phyloP scores from a whole-genome alignment of 2,329 filamentous ascomycete genomes.

The Lasiodiplodia hormozganensis region DNA sequence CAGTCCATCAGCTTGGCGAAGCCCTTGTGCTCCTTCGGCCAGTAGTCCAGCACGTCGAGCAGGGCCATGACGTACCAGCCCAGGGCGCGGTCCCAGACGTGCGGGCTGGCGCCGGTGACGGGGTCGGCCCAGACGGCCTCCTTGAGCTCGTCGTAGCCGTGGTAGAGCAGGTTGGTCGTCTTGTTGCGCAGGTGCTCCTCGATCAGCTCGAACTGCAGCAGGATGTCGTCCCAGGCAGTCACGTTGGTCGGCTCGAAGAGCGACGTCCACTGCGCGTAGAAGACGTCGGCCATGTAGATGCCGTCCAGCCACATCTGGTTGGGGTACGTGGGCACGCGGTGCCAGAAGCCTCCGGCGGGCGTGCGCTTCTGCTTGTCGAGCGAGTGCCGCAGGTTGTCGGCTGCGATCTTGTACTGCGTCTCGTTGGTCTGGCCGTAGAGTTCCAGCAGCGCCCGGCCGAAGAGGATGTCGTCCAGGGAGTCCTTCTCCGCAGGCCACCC shows the following conservation, averaged over 20 bases:
- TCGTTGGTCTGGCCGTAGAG: slow-evolving; percentile 55
- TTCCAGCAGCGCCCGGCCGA: slow-evolving; percentile 60
- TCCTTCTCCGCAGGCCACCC: slow-evolving; percentile 35
- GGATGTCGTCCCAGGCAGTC: slow-evolving; percentile 54
- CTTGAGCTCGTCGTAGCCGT: slow-evolving; percentile 46
- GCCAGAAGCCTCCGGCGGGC: slow-evolving; percentile 62
- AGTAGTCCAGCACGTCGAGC: slow-evolving; percentile 58
- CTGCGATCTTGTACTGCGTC: slow-evolving; percentile 58
- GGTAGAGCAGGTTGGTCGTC: slow-evolving; percentile 42
- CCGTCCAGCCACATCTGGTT: slow-evolving; percentile 59
- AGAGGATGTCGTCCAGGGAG: slow-evolving; percentile 58
- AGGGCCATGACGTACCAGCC: slow-evolving; percentile 49
- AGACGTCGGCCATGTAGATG: slow-evolving; percentile 51
- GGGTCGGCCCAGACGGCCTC: slow-evolving; percentile 46
- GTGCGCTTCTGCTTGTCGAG: slow-evolving; percentile 60
- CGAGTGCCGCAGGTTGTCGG: slow-evolving; percentile 54
- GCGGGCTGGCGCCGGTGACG: slow-evolving; percentile 43
- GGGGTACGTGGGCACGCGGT: slow-evolving; percentile 37
- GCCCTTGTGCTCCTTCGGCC: slow-evolving; percentile 49
- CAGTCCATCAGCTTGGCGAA: slow-evolving; percentile 48
- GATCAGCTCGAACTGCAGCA: slow-evolving; percentile 45
- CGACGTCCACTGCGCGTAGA: slow-evolving; percentile 48
- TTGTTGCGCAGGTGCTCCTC: slow-evolving; percentile 44
- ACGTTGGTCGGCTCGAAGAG: slow-evolving; percentile 47
- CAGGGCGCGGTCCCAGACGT: slow-evolving; percentile 47